phyloP scores from a whole-genome alignment of 176 grass and related monocot genomes.

The Lolium multiflorum region DNA sequence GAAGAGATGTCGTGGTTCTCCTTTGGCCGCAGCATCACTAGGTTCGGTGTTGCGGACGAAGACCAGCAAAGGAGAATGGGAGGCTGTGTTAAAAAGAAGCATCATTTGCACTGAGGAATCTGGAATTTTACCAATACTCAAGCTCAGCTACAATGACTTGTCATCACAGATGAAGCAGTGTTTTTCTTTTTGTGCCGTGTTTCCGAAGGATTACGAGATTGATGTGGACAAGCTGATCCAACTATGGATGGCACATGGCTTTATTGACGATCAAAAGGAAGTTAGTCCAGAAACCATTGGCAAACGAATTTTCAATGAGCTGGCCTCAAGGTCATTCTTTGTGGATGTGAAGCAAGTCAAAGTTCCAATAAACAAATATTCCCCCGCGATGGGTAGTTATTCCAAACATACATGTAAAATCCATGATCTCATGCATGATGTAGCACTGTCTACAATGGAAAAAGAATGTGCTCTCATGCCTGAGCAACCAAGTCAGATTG shows the following conservation, averaged over 20 bases:
- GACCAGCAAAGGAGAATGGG: slow-evolving; percentile 18
- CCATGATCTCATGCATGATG: slow-evolving; percentile 10
- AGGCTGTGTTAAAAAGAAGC: not conserved
- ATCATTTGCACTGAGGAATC: not conserved
- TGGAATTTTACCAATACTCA: not conserved
- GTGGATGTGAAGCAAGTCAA: not conserved
- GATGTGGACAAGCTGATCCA: not conserved
- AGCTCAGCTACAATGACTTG: too few species aligned
- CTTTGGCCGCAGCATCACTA: slow-evolving; percentile 4
- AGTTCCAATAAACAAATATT: too few species aligned
- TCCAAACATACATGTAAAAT: not conserved
- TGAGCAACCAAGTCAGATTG: not conserved
- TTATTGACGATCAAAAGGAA: not conserved
- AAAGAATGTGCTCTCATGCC: not conserved
- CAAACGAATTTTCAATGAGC: not conserved
- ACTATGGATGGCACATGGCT: not conserved
- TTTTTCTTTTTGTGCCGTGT: too few species aligned
- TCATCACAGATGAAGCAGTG: too few species aligned
- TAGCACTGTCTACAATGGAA: not conserved
- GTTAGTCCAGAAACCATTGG: not conserved
- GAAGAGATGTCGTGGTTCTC: slow-evolving; percentile 31
- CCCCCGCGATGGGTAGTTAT: too few species aligned
- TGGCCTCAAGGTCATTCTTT: slow-evolving; percentile 6
- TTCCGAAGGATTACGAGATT: too few species aligned
- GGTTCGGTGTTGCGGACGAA: slow-evolving; percentile 28